Evolutionary conservation across 352 stramenopile genomes (phyloP), one percentile per base, ranked within the genome.

Genomic region (Thraustotheca clavata): DNA sequence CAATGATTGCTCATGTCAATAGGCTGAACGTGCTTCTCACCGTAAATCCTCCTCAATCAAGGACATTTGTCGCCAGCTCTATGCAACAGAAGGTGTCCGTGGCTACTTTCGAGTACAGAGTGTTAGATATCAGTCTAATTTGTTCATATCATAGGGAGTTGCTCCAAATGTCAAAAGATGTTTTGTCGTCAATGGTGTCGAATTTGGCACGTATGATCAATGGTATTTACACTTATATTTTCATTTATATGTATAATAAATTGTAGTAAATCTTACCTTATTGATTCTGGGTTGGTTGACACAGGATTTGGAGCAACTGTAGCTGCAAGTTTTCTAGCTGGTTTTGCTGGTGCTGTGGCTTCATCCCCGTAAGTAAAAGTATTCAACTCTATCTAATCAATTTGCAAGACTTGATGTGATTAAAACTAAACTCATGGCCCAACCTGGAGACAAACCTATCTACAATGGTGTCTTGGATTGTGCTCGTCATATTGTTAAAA

Each of bases 191-290:
- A 95, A 95, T 59, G 86, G 83, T 20, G 79, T 83, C 11, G 86
- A 95, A 67, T 72, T 95, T 33, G 80, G 79, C 67, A 92, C 82
- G 48, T 95, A 95, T 63, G 86, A 95, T 59, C 81, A 95, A 73
- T 75, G 62, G 68, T 72, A 59, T n/a, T 38, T 3, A 20, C 43
- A 32, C 22, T 34, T 60, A 22, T 5, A 8, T 26, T 29, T 22
- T 33, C 11, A 2, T 12, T 32, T 6, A 24, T 9, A 12, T 26
- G 38, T 34, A 20, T 3, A 38, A 22, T 9, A 12, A 57, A 18
- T 60, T 1, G 27, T 67, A 88, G 78, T 68, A 93, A 93, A 65
- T 73, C 89, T 65, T 69, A 81, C 49, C 54, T 93, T 22, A 71
- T 91, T 46, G 76, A 79, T 12, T 87, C 79, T 7, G 82, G 80